Conservation (phyloP, 2,329 filamentous ascomycete species). For the Penicillium sp. region DNA sequence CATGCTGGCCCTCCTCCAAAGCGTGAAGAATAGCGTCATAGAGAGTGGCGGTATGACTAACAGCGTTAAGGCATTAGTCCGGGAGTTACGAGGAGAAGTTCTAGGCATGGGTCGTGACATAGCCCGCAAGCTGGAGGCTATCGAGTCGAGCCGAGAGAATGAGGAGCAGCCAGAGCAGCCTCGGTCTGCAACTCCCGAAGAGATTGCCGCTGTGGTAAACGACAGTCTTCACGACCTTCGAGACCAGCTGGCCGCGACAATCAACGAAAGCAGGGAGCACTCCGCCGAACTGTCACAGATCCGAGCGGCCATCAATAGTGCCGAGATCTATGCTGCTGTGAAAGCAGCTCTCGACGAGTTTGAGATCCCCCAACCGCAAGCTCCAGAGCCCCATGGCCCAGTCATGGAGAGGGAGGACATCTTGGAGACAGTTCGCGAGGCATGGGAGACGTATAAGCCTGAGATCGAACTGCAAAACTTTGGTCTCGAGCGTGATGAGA, state of each 20-base stretch:
- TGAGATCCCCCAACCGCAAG: constrained; percentile 61
- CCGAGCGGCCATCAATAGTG: constrained; percentile 69
- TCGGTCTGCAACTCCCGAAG: constrained; percentile 59
- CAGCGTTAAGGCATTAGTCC: constrained; percentile 86
- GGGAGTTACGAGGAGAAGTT: constrained; percentile 87
- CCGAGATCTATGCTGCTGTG: constrained; percentile 84
- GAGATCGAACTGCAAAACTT: constrained; percentile 90
- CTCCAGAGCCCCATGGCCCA: constrained; percentile 51
- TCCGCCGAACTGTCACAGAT: constrained; percentile 66
- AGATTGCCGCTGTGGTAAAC: constrained; percentile 76
- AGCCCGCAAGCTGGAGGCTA: constrained; percentile 72
- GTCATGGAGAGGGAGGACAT: constrained; percentile 78
- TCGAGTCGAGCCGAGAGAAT: constrained; percentile 52
- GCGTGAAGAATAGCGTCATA: constrained; percentile 87
- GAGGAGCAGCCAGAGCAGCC: constrained; percentile 52
- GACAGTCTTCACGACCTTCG: constrained; percentile 80
- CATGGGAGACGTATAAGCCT: constrained; percentile 92
- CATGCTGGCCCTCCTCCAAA: constrained; percentile 76
- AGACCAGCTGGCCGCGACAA: constrained; percentile 76
- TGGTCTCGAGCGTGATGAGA: constrained; percentile 85
- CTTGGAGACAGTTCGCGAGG: constrained; percentile 81
- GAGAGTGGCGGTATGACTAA: constrained; percentile 87
- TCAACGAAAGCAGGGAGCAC: constrained; percentile 73
- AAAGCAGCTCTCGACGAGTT: constrained; percentile 68
- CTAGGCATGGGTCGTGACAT: constrained; percentile 93